Evolutionary conservation across 2,329 filamentous ascomycete genomes (phyloP), one percentile per base, ranked within the genome.

Genomic region (Colletotrichum magnum): DNA sequence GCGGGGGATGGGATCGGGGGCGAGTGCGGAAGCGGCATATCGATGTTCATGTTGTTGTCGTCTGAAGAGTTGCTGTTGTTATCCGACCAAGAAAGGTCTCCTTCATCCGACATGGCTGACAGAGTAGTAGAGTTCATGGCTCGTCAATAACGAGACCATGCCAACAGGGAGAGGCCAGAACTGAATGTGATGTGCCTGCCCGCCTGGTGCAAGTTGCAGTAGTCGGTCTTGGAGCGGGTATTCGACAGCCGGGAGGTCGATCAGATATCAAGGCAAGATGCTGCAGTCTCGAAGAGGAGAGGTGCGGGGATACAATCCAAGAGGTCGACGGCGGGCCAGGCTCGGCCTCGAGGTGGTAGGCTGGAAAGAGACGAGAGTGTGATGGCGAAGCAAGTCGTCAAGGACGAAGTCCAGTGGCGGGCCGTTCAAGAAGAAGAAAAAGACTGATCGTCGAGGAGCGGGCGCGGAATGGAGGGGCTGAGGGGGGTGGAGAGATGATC

Each of bases 81-180:
- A 73, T 83, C 82, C 65, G 82, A 80, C 86, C 86, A 87, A 68
- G 78, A 73, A 67, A 83, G 74, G 66, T 82, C 82, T 74, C 80
- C 78, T 73, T 82, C 79, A 75, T 82, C 81, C 66, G 81, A 76
- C 71, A 80, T 75, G 70, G 83, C 78, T 73, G 80, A 76, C 75
- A 84, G 77, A 28, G 64, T 43, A 76, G 80, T 77, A 73, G 75
- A 79, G 72, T 87, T 81, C 86, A 87, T 87, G 74, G 77, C 79
- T 81, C 80, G 80, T 82, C 75, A 80, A 73, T 81, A 79, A 76
- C 79, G 77, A 79, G 74, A 76, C 78, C 82, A 84, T 83, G 75
- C 79, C 81, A 77, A 73, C 69, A 70, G 63, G 71, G 69, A 58
- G 28, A 36, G 47, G 32, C 47, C 67, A 61, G 57, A 57, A 61